phyloP scores from a whole-genome alignment of 148 eudicot species.

The Selenicereus undatus region DNA sequence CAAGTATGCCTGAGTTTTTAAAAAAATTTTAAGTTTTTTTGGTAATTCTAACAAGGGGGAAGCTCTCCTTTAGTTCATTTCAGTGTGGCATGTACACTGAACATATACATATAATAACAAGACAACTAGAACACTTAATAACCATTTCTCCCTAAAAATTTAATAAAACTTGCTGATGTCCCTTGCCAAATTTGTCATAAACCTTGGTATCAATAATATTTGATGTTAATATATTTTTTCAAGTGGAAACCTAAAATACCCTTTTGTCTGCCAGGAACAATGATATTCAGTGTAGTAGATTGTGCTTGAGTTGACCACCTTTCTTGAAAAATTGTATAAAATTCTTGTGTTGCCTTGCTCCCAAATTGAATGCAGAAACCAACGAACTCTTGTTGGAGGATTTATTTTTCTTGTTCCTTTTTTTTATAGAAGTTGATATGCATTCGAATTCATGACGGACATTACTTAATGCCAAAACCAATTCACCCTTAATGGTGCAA shows the following conservation, averaged over 20 bases:
- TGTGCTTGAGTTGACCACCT: background rate
- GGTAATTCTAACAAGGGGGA: background rate
- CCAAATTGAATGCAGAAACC: background rate
- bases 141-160: too few relatives aligned
- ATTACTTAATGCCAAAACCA: background rate
- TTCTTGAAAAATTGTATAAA: background rate
- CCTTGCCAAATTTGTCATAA: background rate
- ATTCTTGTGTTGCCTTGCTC: background rate
- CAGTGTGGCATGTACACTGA: background rate
- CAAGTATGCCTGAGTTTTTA: background rate
- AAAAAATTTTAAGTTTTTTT: too few relatives aligned
- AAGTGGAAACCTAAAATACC: background rate
- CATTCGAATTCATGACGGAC: background rate
- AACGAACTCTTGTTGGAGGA: background rate
- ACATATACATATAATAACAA: too few relatives aligned
- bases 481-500: background rate
- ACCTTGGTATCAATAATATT: background rate
- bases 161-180: background rate
- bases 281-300: background rate
- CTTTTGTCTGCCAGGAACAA: background rate
- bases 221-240: background rate
- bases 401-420: too few relatives aligned
- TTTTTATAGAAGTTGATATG: background rate
- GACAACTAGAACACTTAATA: background rate
- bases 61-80: too few relatives aligned